Base-by-base conservation (phyloP, 805 yeast species). In the Brettanomyces nanus region DNA sequence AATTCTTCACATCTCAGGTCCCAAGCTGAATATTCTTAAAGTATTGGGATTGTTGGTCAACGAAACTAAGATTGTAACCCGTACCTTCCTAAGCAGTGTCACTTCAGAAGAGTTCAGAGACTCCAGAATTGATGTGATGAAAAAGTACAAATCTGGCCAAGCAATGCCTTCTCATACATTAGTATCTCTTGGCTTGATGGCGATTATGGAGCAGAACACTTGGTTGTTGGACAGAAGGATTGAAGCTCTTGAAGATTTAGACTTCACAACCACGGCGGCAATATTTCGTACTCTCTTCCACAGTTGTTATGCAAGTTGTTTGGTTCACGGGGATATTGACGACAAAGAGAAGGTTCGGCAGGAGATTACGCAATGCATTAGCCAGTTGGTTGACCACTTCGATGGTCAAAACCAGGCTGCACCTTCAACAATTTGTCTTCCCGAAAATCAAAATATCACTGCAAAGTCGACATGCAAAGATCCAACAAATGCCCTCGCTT, bases 151-250 rank as follows among this genome's bases (percentile, higher is more conserved):
- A 23, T 58, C 58, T 3, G 56, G 78, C 6, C 50, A 56, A 2
- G 56, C 62, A 5, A 60, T 65, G 2, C 65, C 66, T 32, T 71
- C 84, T 1, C 56, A 74, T 3, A 59, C 64, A 13, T 52, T 72
- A 33, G 73, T 77, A 0, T 58, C 73, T 3, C 58, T 75, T 9
- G 80, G 78, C 0, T 49, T 75, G 0, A 51, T 71, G 31, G 66
- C 73, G 14, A 59, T 72, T 0, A 45, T 81, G 26, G 94, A 83
- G 43, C 73, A 73, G 41, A 58, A 68, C 33, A 62, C 73, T 22
- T 75, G 78, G 75, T 50, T 68, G 1, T 43, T 78, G 2, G 73
- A 76, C 19, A 74, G 73, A 23, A 60, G 86, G 45, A 45, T 73
- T 13, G 74, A 71, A n/a, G 71, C 73, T 0, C 48, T 80, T 26